phyloP scores from a whole-genome alignment of 495 filamentous ascomycete genomes.

The Penicillium diatomitis region DNA sequence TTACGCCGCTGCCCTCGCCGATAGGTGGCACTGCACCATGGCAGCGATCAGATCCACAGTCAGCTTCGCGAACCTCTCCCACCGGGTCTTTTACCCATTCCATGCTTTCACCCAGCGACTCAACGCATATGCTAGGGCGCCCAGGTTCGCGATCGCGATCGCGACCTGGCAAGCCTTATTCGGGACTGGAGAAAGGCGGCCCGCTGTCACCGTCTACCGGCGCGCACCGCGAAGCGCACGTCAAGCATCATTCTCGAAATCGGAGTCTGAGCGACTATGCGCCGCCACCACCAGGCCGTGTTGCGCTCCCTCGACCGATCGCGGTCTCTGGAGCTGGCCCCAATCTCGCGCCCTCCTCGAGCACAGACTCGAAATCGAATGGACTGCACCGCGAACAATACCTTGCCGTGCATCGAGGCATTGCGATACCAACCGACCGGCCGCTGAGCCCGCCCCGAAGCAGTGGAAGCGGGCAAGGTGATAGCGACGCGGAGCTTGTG shows the following conservation, averaged over 20 bases:
- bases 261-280: constrained; percentile 83
- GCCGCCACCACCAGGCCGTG: constrained; percentile 64
- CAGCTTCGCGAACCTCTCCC: constrained; percentile 33
- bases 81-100: constrained; percentile 29
- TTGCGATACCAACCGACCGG: constrained; percentile 45
- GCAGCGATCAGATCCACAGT: constrained; percentile 42
- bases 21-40: constrained; percentile 67
- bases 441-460: constrained; percentile 70
- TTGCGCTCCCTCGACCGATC: constrained; percentile 55
- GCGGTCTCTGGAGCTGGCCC: constrained; percentile 52
- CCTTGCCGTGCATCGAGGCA: constrained; percentile 66
- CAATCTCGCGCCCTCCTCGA: constrained; percentile 33
- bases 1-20: constrained; percentile 90
- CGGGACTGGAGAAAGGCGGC: constrained; percentile 28
- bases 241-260: constrained; percentile 49
- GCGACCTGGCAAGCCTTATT: constrained; percentile 20
- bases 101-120: constrained; percentile 27
- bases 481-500: constrained; percentile 24
- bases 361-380: constrained; percentile 35
- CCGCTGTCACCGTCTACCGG: constrained; percentile 27
- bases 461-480: constrained; percentile 36
- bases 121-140: constrained; percentile 28
- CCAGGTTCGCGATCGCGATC: constrained; percentile 20
- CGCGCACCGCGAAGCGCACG: constrained; percentile 20
- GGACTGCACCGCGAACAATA: constrained; percentile 71